Conservation (phyloP, 2,329 filamentous ascomycete species). For the Blumeria hordei region DNA sequence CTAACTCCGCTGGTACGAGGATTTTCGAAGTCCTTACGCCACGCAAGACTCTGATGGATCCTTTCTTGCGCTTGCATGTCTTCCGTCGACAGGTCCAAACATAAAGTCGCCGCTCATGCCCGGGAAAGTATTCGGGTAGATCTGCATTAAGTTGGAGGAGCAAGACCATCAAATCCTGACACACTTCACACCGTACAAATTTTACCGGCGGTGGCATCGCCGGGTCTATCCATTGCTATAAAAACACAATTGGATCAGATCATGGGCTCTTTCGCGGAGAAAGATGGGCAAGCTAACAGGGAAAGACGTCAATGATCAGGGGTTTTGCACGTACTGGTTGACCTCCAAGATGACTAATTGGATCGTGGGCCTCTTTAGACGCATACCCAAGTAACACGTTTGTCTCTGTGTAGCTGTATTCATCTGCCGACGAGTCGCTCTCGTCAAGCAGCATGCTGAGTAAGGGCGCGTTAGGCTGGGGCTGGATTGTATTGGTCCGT, state of each 20-base stretch:
- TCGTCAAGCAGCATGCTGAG: constrained; percentile 25
- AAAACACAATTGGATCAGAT: not conserved
- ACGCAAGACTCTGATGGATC: constrained; percentile 54
- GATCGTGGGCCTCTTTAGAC: constrained; percentile 43
- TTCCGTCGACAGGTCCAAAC: constrained; percentile 61
- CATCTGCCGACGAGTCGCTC: constrained; percentile 56
- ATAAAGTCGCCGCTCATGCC: constrained; percentile 71
- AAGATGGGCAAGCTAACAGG: not conserved
- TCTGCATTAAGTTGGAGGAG: constrained; percentile 82
- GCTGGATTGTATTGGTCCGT: no score
- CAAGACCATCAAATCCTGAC: constrained; percentile 60
- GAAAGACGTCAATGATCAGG: not conserved
- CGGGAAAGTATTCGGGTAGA: constrained; percentile 62
- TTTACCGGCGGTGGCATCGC: constrained; percentile 45
- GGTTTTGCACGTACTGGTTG: constrained; percentile 37
- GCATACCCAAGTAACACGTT: constrained; percentile 80
- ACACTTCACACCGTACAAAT: constrained; percentile 67
- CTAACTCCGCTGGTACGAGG: constrained; percentile 3
- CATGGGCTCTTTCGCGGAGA: no score
- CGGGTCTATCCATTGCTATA: constrained; percentile 56
- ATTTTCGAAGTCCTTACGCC: constrained; percentile 28
- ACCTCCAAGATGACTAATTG: constrained; percentile 71
- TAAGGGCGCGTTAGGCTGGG: no score
- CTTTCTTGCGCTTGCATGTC: constrained; percentile 57
- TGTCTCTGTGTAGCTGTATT: constrained; percentile 50